Base-by-base conservation (phyloP, 1,139 yeast genomes). In the Magnusiomyces paraingens region DNA sequence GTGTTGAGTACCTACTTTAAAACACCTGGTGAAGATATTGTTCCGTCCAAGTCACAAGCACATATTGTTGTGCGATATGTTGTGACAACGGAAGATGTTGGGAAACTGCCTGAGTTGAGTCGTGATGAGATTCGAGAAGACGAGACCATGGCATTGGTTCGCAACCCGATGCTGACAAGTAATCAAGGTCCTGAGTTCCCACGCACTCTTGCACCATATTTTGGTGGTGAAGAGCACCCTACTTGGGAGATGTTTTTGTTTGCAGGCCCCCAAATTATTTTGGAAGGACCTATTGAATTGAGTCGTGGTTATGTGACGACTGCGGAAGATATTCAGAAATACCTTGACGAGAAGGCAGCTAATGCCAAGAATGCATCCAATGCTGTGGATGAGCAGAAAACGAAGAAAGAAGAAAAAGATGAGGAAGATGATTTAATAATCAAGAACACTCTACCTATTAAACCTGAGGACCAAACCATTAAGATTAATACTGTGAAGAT, bases 1-100 rank as follows among this genome's bases (percentile, higher is more conserved):
- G 73, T 91, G 20, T 61, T 90, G 46, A 81, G 81, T 52, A 84
- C 95, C 48, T 81, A 79, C 55, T 89, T 91, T 70, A 79, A 81
- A 59, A 96, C 91, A 46, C 95, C 96, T 2, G 99, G 98, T 41
- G 98, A 91, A 72, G 70, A 73, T 29, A 74, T 76, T 39, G 86
- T 93, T 12, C 80, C 95, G 2, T 95, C 97, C 39, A 69, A 73
- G 49, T 81, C 98, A 1, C 80, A 79, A 56, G 82, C 89, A 11
- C 91, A 88, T 67, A 73, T 94, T 58, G 82, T 83, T 32, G 62
- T 94, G 44, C 89, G 89, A 68, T 85, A 87, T 58, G 71, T 88
- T 49, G 36, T 20, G 3, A 48, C 50, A 17, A 26, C 47, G 12
- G 29, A 21, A 11, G 80, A 79, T 12, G 68, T 71, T 8, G 32